These are phyloP conservation scores for Penicillium rolfsii DNA, from an alignment of 2,329 filamentous ascomycete species.

Conservation along the genomic window DNA sequence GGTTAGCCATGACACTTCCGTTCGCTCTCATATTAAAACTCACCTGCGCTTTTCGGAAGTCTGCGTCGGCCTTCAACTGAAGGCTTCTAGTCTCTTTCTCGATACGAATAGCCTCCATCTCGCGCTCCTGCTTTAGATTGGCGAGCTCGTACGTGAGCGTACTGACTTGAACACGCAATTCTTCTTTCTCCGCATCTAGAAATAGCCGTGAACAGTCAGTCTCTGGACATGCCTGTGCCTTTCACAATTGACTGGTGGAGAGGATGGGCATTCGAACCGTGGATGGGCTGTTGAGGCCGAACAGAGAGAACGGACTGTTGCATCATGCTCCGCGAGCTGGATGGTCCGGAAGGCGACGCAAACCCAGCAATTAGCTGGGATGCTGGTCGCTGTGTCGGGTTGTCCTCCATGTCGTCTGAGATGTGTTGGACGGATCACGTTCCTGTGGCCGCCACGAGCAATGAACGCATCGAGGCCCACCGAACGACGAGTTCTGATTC, in stretches of 20 bases:
- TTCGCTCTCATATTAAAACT: conserved; percentile 8
- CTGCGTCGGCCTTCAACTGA: conserved; percentile 79
- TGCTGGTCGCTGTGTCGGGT: conserved; percentile 56
- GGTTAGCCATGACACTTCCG: not conserved
- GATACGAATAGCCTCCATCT: conserved; percentile 75
- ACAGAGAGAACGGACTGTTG: conserved; percentile 43
- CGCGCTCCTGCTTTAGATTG: conserved; percentile 83
- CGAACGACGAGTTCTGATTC: not conserved
- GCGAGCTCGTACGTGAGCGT: conserved; percentile 86
- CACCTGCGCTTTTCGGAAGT: conserved; percentile 70
- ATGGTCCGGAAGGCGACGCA: conserved; percentile 47
- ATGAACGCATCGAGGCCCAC: not conserved
- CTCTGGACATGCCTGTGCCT: not conserved
- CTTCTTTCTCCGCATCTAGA: conserved; percentile 63
- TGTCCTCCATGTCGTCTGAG: conserved; percentile 36
- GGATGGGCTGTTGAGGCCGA: conserved; percentile 41
- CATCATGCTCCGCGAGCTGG: conserved; percentile 38
- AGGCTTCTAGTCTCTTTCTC: conserved; percentile 82
- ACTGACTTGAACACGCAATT: conserved; percentile 86
- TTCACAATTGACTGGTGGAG: not conserved
- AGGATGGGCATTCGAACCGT: conserved; percentile 37
- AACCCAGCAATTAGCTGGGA: conserved; percentile 64
- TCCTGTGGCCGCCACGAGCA: not conserved
- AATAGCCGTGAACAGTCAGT: conserved; percentile 13
- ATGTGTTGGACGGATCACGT: not conserved